Evolutionary conservation across 352 stramenopile genomes (phyloP), one percentile per base, ranked within the genome.

Genomic region (Phytophthora pisi): DNA sequence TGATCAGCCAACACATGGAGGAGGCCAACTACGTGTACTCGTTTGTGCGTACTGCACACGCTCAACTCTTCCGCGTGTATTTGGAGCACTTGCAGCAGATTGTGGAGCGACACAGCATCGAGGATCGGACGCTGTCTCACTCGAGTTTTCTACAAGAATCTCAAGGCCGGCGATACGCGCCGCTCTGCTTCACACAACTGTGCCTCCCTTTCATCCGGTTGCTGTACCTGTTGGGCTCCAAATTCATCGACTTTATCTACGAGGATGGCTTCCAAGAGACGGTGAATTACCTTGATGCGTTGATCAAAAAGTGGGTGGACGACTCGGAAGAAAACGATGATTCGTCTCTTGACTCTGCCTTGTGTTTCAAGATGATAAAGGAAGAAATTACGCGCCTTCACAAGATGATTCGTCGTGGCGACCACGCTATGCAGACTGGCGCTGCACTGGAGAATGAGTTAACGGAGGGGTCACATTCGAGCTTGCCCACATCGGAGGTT

Each of bases 171-270:
- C 66, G 61, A 61, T 80, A 70, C 18, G 75, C 75, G 26, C 75
- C 72, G 10, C 45, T 80, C 28, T 78, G 75, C 45, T 80, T 82
- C 31, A 73, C 75, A 1, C 72, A 82, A 56, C 42, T 82, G 6
- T 67, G 70, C 50, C 68, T 82, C 4, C 75, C 72, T 7, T 71
- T 71, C 53, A 63, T 86, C 31, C 65, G 65, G 24, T 43, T 86
- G 65, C 31, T 86, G 20, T 68, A 75, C 36, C 42, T 82, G 31
- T 26, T 86, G 10, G 75, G 65, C 18, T 80, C 60, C 65, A 82
- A 79, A 57, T 86, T 86, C 53, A 67, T 69, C 15, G 75, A 84
- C 6, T 67, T 81, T 18, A 66, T 79, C 16, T 82, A 79, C 36
- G 69, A 83, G 30, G 47, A 76, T 3, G 2, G 52, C 3, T 86